Conservation (phyloP, 2,329 filamentous ascomycete genomes). For the Talaromyces sp. region DNA sequence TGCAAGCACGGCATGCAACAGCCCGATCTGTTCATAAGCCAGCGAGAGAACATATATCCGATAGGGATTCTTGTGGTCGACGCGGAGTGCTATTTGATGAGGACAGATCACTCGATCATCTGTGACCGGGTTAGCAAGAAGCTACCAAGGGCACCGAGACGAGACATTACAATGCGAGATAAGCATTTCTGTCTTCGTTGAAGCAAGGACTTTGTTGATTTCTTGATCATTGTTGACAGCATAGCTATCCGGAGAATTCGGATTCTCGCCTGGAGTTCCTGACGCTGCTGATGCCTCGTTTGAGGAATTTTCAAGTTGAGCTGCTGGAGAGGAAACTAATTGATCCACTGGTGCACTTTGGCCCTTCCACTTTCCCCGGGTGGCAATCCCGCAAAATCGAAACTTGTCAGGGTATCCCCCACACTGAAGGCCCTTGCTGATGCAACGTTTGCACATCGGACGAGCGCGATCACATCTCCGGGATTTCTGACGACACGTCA, state of each 20-base stretch:
- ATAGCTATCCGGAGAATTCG: background rate
- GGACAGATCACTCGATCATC: conserved; percentile 33
- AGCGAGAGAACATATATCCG: conserved; percentile 32
- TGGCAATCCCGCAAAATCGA: conserved; percentile 34
- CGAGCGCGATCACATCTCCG: conserved; percentile 35
- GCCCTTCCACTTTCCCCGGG: conserved; percentile 35
- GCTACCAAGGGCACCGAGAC: background rate
- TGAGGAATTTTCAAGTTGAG: background rate
- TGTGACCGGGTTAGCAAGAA: conserved; percentile 2
- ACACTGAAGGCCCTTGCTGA: conserved; percentile 34
- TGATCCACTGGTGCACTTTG: conserved; percentile 21
- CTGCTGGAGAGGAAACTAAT: background rate
- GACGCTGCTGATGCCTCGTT: background rate
- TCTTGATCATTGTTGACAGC: background rate
- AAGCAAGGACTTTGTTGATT: background rate
- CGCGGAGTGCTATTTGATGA: conserved; percentile 32
- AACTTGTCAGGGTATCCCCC: conserved; percentile 37
- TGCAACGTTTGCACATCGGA: conserved; percentile 34
- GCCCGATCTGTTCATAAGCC: conserved; percentile 30
- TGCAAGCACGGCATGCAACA: conserved; percentile 33
- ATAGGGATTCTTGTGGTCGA: conserved; percentile 31
- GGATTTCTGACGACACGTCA: conserved; percentile 38
- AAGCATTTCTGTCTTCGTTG: conserved; percentile 20
- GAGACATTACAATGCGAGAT: conserved; percentile 27
- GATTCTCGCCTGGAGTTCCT: background rate